Conservation (phyloP, 2,329 filamentous ascomycete species). For the Escovopsis weberi region DNA sequence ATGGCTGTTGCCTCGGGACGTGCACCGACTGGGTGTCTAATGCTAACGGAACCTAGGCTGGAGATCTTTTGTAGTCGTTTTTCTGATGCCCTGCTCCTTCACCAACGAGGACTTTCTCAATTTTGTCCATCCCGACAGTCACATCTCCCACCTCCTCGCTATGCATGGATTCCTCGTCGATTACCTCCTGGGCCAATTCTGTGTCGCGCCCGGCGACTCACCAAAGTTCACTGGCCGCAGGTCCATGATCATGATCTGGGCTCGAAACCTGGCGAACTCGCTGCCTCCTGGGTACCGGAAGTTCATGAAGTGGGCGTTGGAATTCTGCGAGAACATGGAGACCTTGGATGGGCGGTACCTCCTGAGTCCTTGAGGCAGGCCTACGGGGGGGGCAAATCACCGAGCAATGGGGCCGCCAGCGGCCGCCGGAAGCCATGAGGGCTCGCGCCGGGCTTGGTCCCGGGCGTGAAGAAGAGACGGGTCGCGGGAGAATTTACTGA, state of each 20-base stretch:
- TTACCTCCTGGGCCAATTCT: slow-evolving; percentile 11
- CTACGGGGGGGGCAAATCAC: not conserved
- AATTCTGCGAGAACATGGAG: slow-evolving; percentile 11
- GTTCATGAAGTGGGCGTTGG: slow-evolving; percentile 10
- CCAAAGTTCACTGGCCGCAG: slow-evolving; percentile 12
- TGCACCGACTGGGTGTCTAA: too few relatives aligned
- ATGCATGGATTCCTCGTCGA: slow-evolving; percentile 23
- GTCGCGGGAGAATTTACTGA: too few relatives aligned
- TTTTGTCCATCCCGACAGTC: slow-evolving; percentile 17
- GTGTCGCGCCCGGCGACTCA: slow-evolving; percentile 9
- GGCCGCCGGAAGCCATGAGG: too few relatives aligned
- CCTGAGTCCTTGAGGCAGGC: slow-evolving; percentile 10
- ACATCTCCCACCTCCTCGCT: slow-evolving; percentile 19
- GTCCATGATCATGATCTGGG: slow-evolving; percentile 13
- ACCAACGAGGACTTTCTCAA: slow-evolving; percentile 17
- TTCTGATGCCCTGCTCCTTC: slow-evolving; percentile 9
- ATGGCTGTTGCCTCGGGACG: not conserved
- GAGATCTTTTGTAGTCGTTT: slow-evolving; percentile 10
- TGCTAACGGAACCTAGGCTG: slow-evolving; percentile 7
- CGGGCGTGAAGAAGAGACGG: too few relatives aligned
- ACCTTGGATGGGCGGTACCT: slow-evolving; percentile 12
- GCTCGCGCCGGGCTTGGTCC: too few relatives aligned
- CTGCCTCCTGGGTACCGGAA: slow-evolving; percentile 9
- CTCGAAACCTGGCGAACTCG: slow-evolving; percentile 7
- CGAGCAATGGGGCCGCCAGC: not conserved